phyloP scores from a whole-genome alignment of 2,329 filamentous ascomycete species.

The Colletotrichum limetticola region DNA sequence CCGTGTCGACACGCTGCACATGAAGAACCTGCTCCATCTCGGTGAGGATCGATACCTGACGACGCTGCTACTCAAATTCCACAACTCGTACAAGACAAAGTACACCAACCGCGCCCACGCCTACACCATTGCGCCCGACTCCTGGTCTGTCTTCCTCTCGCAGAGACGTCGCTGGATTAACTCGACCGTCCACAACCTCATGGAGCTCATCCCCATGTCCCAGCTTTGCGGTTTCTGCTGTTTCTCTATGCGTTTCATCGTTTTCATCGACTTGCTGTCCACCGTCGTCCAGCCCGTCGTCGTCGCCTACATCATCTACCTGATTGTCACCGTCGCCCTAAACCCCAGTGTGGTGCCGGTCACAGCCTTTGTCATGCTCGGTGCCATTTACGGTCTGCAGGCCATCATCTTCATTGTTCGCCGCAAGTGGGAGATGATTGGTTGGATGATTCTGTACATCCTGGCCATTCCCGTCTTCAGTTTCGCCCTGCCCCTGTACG shows the following conservation, averaged over 20 bases:
- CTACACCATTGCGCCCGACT: conserved; percentile 97
- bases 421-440: conserved; percentile 99
- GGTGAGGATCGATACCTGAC: conserved; percentile 98
- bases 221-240: conserved; percentile 93
- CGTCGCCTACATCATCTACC: conserved; percentile 87
- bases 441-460: conserved; percentile 98
- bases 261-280: conserved; percentile 92
- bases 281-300: conserved; percentile 94
- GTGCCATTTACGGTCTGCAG: conserved; percentile 96
- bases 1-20: conserved; percentile 96
- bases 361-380: conserved; percentile 90
- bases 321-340: conserved; percentile 78
- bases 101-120: conserved; percentile 93
- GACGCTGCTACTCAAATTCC: conserved; percentile 90
- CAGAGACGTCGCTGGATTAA: conserved; percentile 99
- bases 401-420: conserved; percentile 96
- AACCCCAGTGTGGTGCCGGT: conserved; percentile 77
- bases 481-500: conserved; percentile 88
- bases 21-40: conserved; percentile 97
- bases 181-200: conserved; percentile 97
- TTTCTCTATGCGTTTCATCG: conserved; percentile 71
- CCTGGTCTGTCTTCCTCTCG: conserved; percentile 93
- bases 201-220: conserved; percentile 91
- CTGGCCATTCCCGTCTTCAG: conserved; percentile 91
- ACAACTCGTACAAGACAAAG: conserved; percentile 97